Base-by-base conservation (phyloP, 805 yeast genomes). In the Zygosaccharomyces lentus region DNA sequence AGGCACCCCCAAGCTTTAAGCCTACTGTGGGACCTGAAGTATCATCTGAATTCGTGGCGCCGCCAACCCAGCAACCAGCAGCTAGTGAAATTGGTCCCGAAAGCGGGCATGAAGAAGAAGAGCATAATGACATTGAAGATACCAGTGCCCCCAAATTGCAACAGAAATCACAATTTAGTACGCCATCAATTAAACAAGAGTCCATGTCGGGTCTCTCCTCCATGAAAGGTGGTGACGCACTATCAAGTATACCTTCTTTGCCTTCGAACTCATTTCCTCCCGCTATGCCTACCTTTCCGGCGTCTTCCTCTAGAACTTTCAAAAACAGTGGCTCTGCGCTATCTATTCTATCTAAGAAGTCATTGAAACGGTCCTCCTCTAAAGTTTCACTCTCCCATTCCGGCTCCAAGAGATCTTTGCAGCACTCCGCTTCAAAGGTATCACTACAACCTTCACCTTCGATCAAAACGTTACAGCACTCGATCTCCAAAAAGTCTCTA, bases 91-190 rank as follows among this genome's bases (percentile, higher is more conserved):
- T 26, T 8, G n/a, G 2, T 8, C n/a, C n/a, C 9, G 41, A 37
- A 7, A 12, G 12, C 12, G 37, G 37, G 7, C 4, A 37, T 17
- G 42, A 30, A 19, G 42, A 38, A 12, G 31, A 38, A 38, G 31
- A 41, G 13, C 29, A 32, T 21, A 41, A 47, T 13, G 21, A 25
- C 13, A 40, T 37, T 25, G 47, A 43, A 17, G 50, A 47, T n/a
- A 41, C 48, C 6, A 43, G 46, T 17, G 60, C 67, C 10, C 67
- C 68, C 15, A 57, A 45, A 31, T 34, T 64, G 7, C 12, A 45
- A 21, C 66, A 62, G 41, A 62, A 61, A 37, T 57, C 68, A 4
- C 64, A 63, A 40, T 64, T 64, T 34, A 61, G 66, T 36, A 51
- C 56, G 9, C 56, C 58, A 6, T 48, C 58, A 13, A 41, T 61